phyloP scores from a whole-genome alignment of 331 rosid genomes.

The Rhamnella rubrinervis region DNA sequence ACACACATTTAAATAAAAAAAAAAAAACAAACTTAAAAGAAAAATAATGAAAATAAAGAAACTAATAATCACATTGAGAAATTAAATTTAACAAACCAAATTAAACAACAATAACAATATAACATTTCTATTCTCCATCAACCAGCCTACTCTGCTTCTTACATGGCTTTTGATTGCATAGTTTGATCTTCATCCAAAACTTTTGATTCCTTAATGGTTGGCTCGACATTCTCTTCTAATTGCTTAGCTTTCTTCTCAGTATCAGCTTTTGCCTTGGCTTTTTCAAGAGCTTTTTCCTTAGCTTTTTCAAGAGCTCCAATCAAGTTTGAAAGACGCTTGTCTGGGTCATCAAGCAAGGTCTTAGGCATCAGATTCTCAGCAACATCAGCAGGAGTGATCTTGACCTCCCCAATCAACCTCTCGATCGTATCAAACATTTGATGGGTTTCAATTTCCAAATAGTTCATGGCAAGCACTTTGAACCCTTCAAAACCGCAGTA shows the following conservation, averaged over 20 bases:
- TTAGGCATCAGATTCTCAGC: constrained; percentile 83
- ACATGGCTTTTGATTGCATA: neutral
- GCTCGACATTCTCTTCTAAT: too few species aligned
- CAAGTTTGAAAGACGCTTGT: constrained; percentile 50
- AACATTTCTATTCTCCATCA: too few species aligned
- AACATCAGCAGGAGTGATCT: constrained; percentile 79
- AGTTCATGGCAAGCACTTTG: constrained; percentile 64
- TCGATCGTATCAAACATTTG: constrained; percentile 41
- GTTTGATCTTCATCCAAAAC: too few species aligned
- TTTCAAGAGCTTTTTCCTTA: constrained; percentile 43
- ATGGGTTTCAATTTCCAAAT: constrained; percentile 56
- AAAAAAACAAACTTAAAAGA: too few species aligned
- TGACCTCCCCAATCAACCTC: constrained; percentile 41
- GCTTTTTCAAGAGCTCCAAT: constrained; percentile 50
- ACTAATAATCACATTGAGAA: too few species aligned
- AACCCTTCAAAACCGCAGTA: constrained; percentile 61
- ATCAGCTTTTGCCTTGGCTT: constrained; percentile 20
- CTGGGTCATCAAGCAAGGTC: constrained; percentile 59
- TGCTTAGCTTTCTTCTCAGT: neutral
- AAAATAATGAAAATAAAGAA: too few species aligned
- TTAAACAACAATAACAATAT: too few species aligned
- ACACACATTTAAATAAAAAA: too few species aligned
- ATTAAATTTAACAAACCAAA: too few species aligned
- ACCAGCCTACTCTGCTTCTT: too few species aligned
- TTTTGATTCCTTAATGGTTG: too few species aligned